Evolutionary conservation across 2,329 filamentous ascomycete species (phyloP), one percentile per base, ranked within the genome.

Genomic region (Apiospora phragmitis): DNA sequence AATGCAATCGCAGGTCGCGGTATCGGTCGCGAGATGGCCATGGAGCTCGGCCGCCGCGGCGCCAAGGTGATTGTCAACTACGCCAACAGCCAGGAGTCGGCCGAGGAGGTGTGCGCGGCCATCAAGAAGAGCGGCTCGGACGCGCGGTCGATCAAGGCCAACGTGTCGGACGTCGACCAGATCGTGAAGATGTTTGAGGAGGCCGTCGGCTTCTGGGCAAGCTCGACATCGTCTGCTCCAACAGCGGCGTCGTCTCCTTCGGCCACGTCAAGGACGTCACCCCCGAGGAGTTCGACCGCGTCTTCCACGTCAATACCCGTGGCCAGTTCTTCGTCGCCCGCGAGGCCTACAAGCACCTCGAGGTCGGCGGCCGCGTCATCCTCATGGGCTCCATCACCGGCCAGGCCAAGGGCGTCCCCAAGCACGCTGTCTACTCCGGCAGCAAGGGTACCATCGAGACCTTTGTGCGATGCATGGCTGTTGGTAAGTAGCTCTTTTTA

Each of bases 371-470:
- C 67, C 87, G 92, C 59, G 84, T 94, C 75, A 91, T 94, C 80
- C 85, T 94, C 74, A 94, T 93, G 89, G 89, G 87, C 41, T 91
- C 88, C 71, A 93, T 93, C 80, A 91, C 91, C 0, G 81, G 91
- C 79, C 81, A 92, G 84, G 92, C 82, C 70, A 87, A 89, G 79
- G 91, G 88, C 67, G 91, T 94, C 24, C 90, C 90, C 72, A 89
- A 90, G 77, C 92, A 94, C 80, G 86, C 90, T 18, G 86, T 94
- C 66, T 94, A 94, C 85, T 92, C 92, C 29, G 92, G 89, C 18
- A 90, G 86, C 80, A 94, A 94, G 85, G 92, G 91, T 75, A 90
- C 92, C 47, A 91, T 94, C 72, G 92, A 94, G 81, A 91, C 91
- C 14, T 93, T 94, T 81, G 91, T 92, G 75, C 91, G 92, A 79